These are phyloP conservation scores for Hanseniaspora mollemarum DNA, from an alignment of 805 yeast genomes.

Conservation along the genomic window DNA sequence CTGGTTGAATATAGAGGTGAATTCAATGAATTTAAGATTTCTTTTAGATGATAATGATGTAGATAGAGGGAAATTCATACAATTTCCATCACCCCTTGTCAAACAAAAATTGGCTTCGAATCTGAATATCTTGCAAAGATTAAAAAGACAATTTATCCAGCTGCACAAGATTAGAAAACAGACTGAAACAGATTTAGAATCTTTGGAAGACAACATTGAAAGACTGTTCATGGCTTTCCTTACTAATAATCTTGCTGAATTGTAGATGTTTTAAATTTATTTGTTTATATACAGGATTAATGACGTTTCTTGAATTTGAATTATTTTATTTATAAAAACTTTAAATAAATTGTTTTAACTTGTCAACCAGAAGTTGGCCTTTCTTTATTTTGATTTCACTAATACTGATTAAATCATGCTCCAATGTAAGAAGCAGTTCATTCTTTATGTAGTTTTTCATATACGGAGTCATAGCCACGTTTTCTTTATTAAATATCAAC, in stretches of 20 bases:
- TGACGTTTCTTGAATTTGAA: neutral
- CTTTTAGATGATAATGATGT: constrained; percentile 34
- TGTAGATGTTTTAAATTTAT: neutral
- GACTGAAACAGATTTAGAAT: constrained; percentile 44
- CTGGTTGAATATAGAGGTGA: constrained; percentile 37
- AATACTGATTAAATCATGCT: constrained; percentile 5
- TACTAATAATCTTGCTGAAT: constrained; percentile 11
- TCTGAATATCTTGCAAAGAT: constrained; percentile 66
- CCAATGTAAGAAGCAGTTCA: neutral
- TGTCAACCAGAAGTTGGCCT: neutral
- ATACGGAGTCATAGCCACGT: neutral
- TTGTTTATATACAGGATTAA: neutral
- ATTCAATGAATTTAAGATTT: constrained; percentile 12
- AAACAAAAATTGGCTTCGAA: constrained; percentile 33
- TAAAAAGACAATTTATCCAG: constrained; percentile 70
- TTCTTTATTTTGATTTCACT: constrained; percentile 2
- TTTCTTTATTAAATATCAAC: neutral
- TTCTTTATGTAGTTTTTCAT: constrained; percentile 1
- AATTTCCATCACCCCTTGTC: constrained; percentile 32
- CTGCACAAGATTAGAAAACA: constrained; percentile 70
- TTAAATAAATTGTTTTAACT: neutral
- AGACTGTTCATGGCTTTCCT: constrained; percentile 12
- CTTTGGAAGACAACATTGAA: constrained; percentile 14
- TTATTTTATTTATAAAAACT: neutral
- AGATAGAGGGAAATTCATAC: constrained; percentile 27